A percentile compares a stretch with the other conserved stretches of the same genome.
phyloP scores from a whole-genome alignment of 2,329 filamentous ascomycete genomes.

The Aspergillus piperis region DNA sequence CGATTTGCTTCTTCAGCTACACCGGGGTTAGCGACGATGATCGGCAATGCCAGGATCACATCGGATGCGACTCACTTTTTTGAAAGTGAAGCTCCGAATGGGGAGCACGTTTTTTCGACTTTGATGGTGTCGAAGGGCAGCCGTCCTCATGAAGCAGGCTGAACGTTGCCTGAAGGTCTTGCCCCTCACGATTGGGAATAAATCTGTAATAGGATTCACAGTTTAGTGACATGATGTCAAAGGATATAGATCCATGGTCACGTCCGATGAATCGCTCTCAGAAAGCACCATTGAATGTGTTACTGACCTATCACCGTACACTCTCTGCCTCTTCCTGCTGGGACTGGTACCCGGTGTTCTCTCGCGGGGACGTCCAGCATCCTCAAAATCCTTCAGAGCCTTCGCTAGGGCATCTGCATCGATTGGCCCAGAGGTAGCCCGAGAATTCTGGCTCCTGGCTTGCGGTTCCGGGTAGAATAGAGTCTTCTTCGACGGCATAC shows the following conservation, averaged over 20 bases:
- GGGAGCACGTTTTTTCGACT: conserved; percentile 77
- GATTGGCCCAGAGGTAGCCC: conserved; percentile 53
- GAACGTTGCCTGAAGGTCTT: conserved; percentile 91
- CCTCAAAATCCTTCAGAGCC: conserved; percentile 63
- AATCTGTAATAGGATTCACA: conserved; percentile 62
- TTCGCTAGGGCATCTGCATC: conserved; percentile 62
- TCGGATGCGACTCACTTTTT: conserved; percentile 63
- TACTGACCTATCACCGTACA: conserved; percentile 64
- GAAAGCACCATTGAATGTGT: background rate
- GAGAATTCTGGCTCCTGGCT: conserved; percentile 28
- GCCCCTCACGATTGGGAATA: conserved; percentile 89
- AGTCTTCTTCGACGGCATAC: conserved; percentile 52
- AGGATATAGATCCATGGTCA: background rate
- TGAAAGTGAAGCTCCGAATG: conserved; percentile 94
- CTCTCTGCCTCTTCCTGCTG: conserved; percentile 67
- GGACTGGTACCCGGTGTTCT: conserved; percentile 66
- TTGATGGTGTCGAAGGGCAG: conserved; percentile 87
- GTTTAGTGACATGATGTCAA: conserved; percentile 12
- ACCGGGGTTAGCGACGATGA: conserved; percentile 17
- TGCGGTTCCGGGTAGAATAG: conserved; percentile 37
- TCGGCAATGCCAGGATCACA: conserved; percentile 10
- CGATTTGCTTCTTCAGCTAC: conserved; percentile 89
- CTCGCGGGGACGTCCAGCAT: conserved; percentile 59
- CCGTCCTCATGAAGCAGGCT: conserved; percentile 89
- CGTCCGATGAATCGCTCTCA: background rate